These are phyloP conservation scores for Beverwykella pulmonaria DNA, from an alignment of 495 filamentous ascomycete species.

Conservation along the genomic window DNA sequence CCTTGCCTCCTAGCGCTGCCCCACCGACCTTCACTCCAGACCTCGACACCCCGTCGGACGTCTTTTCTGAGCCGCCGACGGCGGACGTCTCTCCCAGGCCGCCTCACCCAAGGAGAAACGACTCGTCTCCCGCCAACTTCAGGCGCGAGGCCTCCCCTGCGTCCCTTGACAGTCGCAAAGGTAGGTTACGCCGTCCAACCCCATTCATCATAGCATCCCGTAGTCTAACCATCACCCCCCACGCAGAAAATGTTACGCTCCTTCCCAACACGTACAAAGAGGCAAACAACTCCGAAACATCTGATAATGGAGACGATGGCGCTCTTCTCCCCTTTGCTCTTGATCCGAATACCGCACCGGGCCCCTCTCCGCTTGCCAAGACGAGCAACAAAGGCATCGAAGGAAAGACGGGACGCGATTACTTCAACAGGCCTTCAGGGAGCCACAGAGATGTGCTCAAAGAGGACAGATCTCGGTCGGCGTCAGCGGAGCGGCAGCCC, in stretches of 20 bases:
- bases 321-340: conserved; percentile 91
- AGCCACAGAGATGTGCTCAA: conserved; percentile 43
- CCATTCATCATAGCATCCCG: conserved; percentile 12
- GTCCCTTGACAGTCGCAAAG: conserved; percentile 41
- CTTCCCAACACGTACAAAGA: conserved; percentile 77
- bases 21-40: conserved; percentile 62
- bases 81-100: conserved; percentile 72
- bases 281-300: conserved; percentile 68
- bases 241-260: conserved; percentile 62
- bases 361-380: conserved; percentile 52
- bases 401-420: conserved; percentile 39
- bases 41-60: conserved; percentile 68
- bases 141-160: conserved; percentile 46
- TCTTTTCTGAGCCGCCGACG: conserved; percentile 63
- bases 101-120: conserved; percentile 49
- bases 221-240: not conserved
- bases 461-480: conserved; percentile 56
- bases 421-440: conserved; percentile 39
- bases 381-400: conserved; percentile 26
- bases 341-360: conserved; percentile 74
- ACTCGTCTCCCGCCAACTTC: conserved; percentile 40
- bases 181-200: conserved; percentile 30
- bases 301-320: conserved; percentile 68
- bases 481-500: conserved; percentile 54
- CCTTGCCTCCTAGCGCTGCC: conserved; percentile 74